Conservation (phyloP, 371 early-diverging fungal species). For the Mortierella sp. region DNA sequence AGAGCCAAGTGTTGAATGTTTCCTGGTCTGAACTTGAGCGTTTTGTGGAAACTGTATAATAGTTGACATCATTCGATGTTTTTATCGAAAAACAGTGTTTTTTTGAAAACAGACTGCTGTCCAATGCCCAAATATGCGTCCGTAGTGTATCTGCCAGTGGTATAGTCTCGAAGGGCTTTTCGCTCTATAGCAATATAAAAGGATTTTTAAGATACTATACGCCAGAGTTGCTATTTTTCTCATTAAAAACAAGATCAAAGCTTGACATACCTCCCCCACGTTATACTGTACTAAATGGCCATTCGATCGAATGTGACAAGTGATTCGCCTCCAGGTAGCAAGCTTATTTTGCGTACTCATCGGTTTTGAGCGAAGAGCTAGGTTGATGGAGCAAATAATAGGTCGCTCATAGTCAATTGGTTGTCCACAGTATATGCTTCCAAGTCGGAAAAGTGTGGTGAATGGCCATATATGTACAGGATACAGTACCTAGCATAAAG, state of each 20-base stretch:
- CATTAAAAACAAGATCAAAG: neutral
- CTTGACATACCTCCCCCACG: conserved; percentile 33
- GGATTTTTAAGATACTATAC: neutral
- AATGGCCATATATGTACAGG: neutral
- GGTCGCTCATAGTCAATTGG: neutral
- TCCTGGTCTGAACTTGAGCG: conserved; percentile 60
- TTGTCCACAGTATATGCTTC: neutral
- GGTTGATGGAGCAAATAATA: neutral
- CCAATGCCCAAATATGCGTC: conserved; percentile 61
- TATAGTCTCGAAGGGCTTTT: conserved; percentile 55
- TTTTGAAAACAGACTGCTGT: conserved; percentile 65
- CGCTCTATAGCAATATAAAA: conserved; percentile 12
- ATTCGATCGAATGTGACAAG: conserved; percentile 45
- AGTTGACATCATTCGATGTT: conserved; percentile 60
- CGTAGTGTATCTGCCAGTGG: conserved; percentile 52
- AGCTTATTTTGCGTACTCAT: conserved; percentile 38
- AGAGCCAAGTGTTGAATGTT: conserved; percentile 66
- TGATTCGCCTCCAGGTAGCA: conserved; percentile 41
- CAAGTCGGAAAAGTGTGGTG: neutral
- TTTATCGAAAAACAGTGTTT: conserved; percentile 68
- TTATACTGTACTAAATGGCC: conserved; percentile 50
- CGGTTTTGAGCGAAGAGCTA: conserved; percentile 35
- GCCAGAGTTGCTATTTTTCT: neutral
- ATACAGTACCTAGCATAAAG: conserved; percentile 33
- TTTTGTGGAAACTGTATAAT: conserved; percentile 58